These are phyloP conservation scores for Solanum medicagineum DNA, from an alignment of 257 asterid species.

Conservation along the genomic window DNA sequence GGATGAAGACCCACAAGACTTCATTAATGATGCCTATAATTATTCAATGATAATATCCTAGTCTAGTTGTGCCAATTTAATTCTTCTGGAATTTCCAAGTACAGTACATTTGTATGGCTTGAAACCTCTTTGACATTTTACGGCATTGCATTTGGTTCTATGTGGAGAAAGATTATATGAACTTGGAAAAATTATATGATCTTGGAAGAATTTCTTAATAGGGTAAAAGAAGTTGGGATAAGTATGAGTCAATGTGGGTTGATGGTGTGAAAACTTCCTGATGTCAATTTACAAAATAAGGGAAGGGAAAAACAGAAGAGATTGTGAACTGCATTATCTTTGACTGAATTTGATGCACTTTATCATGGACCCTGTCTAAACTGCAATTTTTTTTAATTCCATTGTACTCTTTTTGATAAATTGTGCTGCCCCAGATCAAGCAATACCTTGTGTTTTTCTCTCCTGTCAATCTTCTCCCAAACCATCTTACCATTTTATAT, in stretches of 20 bases:
- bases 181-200: background rate
- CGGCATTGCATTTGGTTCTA: background rate
- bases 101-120: background rate
- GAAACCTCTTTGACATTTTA: background rate
- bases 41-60: background rate
- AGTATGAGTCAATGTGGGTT: background rate
- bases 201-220: background rate
- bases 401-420: background rate
- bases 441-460: background rate
- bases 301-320: background rate
- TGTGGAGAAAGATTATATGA: background rate
- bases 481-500: background rate
- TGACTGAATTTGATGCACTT: background rate
- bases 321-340: background rate
- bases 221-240: conserved; percentile 1
- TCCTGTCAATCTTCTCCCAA: background rate
- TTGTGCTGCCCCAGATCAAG: background rate
- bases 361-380: background rate
- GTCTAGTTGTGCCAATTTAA: background rate
- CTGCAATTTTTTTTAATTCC: background rate
- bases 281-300: background rate
- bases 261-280: background rate
- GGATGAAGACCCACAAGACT: too few species aligned
- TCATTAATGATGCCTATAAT: too few species aligned
- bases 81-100: background rate